Conservation (phyloP, 805 yeast species). For the Candida anglica region DNA sequence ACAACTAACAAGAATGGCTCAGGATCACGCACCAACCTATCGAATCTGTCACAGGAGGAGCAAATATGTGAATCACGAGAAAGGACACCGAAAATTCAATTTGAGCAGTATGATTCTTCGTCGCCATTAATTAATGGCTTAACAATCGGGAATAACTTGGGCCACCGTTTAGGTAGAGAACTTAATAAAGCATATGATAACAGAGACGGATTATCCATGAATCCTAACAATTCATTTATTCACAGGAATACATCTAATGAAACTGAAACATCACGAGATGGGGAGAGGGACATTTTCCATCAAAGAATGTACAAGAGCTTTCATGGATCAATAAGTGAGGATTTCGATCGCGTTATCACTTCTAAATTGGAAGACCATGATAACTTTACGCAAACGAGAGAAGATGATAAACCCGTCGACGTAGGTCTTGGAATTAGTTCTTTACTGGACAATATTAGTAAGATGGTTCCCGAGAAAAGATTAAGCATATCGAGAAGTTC, state of each 20-base stretch:
- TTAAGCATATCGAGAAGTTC: no score
- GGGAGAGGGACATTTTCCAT: conserved; percentile 6
- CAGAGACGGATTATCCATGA: conserved; percentile 1
- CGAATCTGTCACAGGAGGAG: conserved; percentile 1
- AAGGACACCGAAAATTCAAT: conserved; percentile 4
- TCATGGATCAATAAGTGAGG: conserved; percentile 20
- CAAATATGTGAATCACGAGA: neutral
- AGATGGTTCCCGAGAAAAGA: no score
- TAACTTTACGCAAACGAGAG: conserved; percentile 5
- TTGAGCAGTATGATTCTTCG: conserved; percentile 16
- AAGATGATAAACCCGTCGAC: neutral
- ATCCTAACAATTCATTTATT: conserved; percentile 12
- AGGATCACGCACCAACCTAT: neutral
- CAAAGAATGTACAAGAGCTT: conserved; percentile 14
- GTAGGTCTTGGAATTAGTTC: conserved; percentile 3
- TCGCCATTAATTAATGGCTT: conserved; percentile 33
- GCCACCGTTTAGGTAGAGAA: conserved; percentile 12
- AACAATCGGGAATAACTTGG: conserved; percentile 23
- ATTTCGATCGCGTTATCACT: conserved; percentile 10
- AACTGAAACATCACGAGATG: conserved; percentile 1
- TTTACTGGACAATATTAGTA: no score
- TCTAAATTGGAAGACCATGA: conserved; percentile 13
- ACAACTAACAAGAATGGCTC: conserved; percentile 7
- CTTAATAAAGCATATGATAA: no score
- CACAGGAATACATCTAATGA: conserved; percentile 7